These are phyloP conservation scores for Botrytis deweyae DNA, from an alignment of 2,329 filamentous ascomycete genomes.

Conservation along the genomic window DNA sequence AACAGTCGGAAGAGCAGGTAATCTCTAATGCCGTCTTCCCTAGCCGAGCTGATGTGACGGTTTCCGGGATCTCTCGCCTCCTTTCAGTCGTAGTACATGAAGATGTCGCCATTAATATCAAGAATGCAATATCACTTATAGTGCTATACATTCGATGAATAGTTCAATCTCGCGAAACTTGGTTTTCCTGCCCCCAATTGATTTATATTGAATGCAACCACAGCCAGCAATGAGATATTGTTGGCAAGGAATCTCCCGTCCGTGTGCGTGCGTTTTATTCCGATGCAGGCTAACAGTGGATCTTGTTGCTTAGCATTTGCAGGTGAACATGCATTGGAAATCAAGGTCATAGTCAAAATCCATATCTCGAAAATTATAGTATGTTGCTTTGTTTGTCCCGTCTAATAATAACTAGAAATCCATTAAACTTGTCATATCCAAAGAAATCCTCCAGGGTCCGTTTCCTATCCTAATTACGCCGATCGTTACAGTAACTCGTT, in stretches of 20 bases:
- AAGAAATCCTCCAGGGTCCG: conserved; percentile 5
- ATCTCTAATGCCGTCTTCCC: background rate
- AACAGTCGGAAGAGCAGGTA: background rate
- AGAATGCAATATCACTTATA: background rate
- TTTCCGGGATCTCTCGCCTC: background rate
- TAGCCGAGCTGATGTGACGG: background rate
- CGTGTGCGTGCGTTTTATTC: background rate
- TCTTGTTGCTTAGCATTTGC: background rate
- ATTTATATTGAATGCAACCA: background rate
- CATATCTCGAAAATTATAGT: background rate
- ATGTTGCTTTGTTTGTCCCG: background rate
- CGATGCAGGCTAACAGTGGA: conserved; percentile 4
- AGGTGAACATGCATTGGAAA: background rate
- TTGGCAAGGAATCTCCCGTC: background rate
- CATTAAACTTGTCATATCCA: conserved; percentile 3
- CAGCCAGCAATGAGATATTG: background rate
- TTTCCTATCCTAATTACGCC: background rate
- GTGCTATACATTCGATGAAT: background rate
- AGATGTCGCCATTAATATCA: conserved; percentile 1
- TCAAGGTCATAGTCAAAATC: background rate
- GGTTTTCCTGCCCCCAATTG: background rate
- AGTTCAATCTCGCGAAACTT: background rate
- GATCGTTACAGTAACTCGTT: background rate
- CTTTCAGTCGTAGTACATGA: background rate
- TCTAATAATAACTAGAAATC: conserved; percentile 18